Evolutionary conservation across 208 protist species (phyloP).

Genomic region (Vickermania ingenoplastis): DNA sequence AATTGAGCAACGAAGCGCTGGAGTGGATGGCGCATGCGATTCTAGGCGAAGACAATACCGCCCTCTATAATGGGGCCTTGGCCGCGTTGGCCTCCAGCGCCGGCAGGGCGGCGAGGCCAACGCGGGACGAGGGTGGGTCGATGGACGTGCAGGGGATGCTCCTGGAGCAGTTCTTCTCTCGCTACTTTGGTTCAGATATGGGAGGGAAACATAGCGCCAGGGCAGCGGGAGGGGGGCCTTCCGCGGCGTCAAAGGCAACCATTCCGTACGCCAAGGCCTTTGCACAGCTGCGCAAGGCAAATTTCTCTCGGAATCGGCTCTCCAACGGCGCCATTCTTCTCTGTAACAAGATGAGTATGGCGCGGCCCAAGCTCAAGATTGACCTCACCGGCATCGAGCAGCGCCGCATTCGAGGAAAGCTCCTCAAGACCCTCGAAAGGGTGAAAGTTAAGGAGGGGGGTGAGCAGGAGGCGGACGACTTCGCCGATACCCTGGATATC

Average conservation of each 20-base stretch:
- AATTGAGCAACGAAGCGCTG: constrained; percentile 11
- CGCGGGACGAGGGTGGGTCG: background rate
- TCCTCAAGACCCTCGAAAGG: background rate
- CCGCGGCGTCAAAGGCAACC: background rate
- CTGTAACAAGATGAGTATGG: background rate
- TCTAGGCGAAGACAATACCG: background rate
- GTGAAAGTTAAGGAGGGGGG: too few relatives aligned
- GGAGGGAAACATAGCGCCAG: background rate
- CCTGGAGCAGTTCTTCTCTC: background rate
- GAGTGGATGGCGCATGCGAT: constrained; percentile 11
- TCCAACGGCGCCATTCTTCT: background rate
- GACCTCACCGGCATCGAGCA: background rate
- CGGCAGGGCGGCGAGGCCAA: background rate
- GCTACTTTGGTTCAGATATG: background rate
- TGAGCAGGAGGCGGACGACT: too few relatives aligned
- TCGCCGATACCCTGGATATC: too few relatives aligned
- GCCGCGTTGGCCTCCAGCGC: background rate
- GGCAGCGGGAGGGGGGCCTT: background rate
- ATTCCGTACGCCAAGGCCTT: background rate
- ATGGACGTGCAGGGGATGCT: background rate
- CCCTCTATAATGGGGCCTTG: background rate
- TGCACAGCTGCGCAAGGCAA: background rate
- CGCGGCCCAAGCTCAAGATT: background rate
- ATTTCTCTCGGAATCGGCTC: background rate
- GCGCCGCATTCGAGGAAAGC: background rate